phyloP scores from a whole-genome alignment of 192 early-diverging fungal species.

The Podila minutissima region DNA sequence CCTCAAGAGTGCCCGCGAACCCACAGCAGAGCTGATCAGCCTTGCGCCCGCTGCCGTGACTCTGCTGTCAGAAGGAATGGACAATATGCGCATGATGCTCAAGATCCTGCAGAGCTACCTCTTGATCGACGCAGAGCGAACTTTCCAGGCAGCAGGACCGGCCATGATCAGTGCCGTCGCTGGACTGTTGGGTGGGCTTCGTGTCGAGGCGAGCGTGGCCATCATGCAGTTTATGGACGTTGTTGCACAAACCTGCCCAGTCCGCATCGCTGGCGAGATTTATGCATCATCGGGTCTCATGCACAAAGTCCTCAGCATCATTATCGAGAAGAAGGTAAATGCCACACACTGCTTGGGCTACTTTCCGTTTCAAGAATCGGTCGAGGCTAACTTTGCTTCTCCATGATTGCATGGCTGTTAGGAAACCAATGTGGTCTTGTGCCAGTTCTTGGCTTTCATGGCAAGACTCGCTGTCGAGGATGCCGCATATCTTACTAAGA shows the following conservation, averaged over 20 bases:
- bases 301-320: conserved; percentile 60
- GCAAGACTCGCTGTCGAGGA: conserved; percentile 72
- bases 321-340: conserved; percentile 58
- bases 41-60: conserved; percentile 71
- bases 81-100: conserved; percentile 77
- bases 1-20: conserved; percentile 71
- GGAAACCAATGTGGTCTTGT: conserved; percentile 67
- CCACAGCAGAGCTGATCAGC: conserved; percentile 61
- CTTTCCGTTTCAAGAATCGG: background rate
- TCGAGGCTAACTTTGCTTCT: background rate
- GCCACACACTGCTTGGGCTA: background rate
- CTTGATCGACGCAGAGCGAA: conserved; percentile 66
- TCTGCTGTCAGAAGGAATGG: conserved; percentile 79
- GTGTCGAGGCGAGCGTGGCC: conserved; percentile 65
- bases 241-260: conserved; percentile 57
- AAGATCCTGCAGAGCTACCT: conserved; percentile 90
- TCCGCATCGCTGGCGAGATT: conserved; percentile 58
- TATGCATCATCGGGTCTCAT: conserved; percentile 66
- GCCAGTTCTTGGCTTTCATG: conserved; percentile 69
- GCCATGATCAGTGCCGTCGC: conserved; percentile 53
- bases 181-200: conserved; percentile 63
- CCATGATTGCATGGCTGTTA: conserved; percentile 4
- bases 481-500: conserved; percentile 59
- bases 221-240: conserved; percentile 72
- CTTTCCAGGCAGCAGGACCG: conserved; percentile 65